Percentiles rank a stretch among this genome's conserved stretches.
Evolutionary conservation across 148 eudicot species (phyloP).

Genomic region (Vaccinium myrtillus): DNA sequence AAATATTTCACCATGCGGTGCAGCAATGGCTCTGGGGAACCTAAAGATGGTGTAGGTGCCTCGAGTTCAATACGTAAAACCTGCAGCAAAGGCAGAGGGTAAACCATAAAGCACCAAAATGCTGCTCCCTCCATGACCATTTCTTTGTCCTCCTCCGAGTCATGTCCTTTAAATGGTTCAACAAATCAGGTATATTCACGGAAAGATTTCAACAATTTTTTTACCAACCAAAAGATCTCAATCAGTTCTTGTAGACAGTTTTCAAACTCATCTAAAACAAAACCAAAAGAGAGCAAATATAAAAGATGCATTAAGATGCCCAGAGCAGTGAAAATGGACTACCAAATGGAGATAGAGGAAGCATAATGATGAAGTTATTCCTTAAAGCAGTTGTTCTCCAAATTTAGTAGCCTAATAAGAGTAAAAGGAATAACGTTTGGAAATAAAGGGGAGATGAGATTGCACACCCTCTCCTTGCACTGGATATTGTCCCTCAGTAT

Average conservation of each 20-base stretch:
- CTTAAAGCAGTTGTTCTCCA: not conserved
- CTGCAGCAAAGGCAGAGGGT: slow-evolving; percentile 33
- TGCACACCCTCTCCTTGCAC: slow-evolving; percentile 84
- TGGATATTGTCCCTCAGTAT: slow-evolving; percentile 68
- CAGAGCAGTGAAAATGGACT: not conserved
- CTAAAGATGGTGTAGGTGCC: slow-evolving; percentile 62
- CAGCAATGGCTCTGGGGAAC: slow-evolving; percentile 80
- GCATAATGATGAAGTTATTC: not conserved
- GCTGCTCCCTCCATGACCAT: not conserved
- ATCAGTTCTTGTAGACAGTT: not conserved
- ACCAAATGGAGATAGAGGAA: not conserved
- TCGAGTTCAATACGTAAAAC: slow-evolving; percentile 73
- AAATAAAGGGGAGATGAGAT: slow-evolving; percentile 5
- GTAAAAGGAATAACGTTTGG: not conserved
- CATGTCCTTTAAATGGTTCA: not conserved
- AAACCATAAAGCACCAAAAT: not conserved
- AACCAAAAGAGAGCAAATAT: not conserved
- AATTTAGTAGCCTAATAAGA: not conserved
- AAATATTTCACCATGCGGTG: slow-evolving; percentile 94
- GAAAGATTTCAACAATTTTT: not conserved
- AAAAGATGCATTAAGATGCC: not conserved
- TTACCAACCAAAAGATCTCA: not conserved
- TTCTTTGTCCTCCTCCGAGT: not conserved
- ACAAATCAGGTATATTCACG: not conserved
- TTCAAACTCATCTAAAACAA: not conserved